These are phyloP conservation scores for Lolium multiflorum DNA, from an alignment of 176 grass and related monocot species.

Conservation along the genomic window DNA sequence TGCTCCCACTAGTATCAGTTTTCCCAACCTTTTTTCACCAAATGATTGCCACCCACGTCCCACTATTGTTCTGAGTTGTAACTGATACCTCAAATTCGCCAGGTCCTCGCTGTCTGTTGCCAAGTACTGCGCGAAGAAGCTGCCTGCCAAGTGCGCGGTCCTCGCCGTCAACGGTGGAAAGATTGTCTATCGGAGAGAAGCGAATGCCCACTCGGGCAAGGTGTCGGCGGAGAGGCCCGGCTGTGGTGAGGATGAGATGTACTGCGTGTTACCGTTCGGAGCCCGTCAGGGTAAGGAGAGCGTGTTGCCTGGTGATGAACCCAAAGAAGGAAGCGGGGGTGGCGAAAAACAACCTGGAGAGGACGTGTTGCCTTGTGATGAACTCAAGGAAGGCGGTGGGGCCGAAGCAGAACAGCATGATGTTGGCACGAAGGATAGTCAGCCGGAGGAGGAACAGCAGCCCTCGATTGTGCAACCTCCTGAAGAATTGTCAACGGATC, in stretches of 20 bases:
- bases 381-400: neutral
- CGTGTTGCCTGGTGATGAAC: slow-evolving; percentile 3
- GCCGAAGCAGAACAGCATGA: slow-evolving; percentile 23
- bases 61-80: neutral
- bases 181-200: slow-evolving; percentile 75
- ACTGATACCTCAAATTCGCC: slow-evolving; percentile 24
- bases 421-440: slow-evolving; percentile 1
- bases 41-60: slow-evolving; percentile 29
- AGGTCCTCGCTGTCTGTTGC: slow-evolving; percentile 75
- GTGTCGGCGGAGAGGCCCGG: slow-evolving; percentile 46
- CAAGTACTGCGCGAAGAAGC: slow-evolving; percentile 91
- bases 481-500: neutral
- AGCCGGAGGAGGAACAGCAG: slow-evolving; percentile 4
- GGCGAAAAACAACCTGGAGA: neutral
- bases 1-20: slow-evolving; percentile 25
- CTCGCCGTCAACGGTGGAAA: slow-evolving; percentile 84
- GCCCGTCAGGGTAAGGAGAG: slow-evolving; percentile 37
- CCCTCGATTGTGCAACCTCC: slow-evolving; percentile 8
- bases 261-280: slow-evolving; percentile 53
- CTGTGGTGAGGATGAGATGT: slow-evolving; percentile 51
- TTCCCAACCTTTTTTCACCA: neutral
- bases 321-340: neutral
- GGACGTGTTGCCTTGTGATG: neutral
- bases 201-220: slow-evolving; percentile 55
- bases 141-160: slow-evolving; percentile 65